Base-by-base conservation (phyloP, 768 basidiomycete genomes). In the Tylopilus vinaceipallidus region DNA sequence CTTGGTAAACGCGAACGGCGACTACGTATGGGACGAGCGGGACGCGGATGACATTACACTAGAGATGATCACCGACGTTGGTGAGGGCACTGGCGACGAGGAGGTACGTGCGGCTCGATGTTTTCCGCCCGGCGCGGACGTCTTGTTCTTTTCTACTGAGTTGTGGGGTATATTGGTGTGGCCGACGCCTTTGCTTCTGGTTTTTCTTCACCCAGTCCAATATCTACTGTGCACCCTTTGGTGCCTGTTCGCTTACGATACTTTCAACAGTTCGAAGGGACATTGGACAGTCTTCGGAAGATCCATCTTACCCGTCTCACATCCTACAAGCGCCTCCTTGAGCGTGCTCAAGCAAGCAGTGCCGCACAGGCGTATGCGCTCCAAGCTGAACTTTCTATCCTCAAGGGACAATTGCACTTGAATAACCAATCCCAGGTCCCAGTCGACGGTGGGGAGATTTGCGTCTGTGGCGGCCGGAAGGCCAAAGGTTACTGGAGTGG, bases 351-450 rank as follows among this genome's bases (percentile, higher is more conserved):
- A 58, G 81, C 85, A 2, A 82, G 83, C 9, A 77, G 86, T 2
- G 88, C 90, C 0, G 84, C 89, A 1, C 91, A 93, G 59, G 72
- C 92, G 2, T 90, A 93, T 59, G 90, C 91, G 0, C 72, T 94
- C 1, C 90, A 92, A 67, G 90, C 89, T 2, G 88, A 93, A 61
- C 73, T 91, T 3, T 75, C 81, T 12, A 72, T 88, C 23, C 71
- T 92, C 26, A 81, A 86, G 36, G 68, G 72, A 12, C 75, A 76
- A 42, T 57, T 52, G 51, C 67, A 65, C 41, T 58, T 55, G 14
- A 59, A 56, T 8, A 35, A 45, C 11, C 54, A 35, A 4, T 46
- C 52, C 10, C 55, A 40, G 9, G 47, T 11, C 26, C 57, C 37
- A 1, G 56, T 53, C 2, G 52, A 65, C 35, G 55, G 40, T 3